A percentile compares a stretch with the other conserved stretches of the same genome.
Conservation (phyloP, 2,329 filamentous ascomycete genomes). For the Trichoderma cornu-damae region DNA sequence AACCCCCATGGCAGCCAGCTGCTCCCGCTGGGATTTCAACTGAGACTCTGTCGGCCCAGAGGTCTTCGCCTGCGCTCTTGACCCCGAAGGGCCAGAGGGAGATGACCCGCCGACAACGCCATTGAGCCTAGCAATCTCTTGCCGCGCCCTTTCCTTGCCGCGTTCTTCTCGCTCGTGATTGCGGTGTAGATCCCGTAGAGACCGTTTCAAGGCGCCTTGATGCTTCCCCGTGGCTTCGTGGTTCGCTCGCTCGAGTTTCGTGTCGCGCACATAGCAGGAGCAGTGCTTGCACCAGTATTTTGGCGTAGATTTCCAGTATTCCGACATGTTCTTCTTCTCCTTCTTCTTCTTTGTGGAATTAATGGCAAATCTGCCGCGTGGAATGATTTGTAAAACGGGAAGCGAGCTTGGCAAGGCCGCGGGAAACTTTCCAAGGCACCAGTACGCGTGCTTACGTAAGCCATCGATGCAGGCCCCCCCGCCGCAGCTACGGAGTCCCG, state of each 20-base stretch:
- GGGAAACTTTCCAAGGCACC: background rate
- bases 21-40: constrained; percentile 76
- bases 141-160: constrained; percentile 75
- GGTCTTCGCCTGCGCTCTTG: constrained; percentile 7
- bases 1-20: constrained; percentile 83
- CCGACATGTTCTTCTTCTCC: constrained; percentile 61
- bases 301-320: constrained; percentile 98
- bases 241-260: constrained; percentile 79
- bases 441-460: background rate
- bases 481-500: background rate
- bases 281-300: constrained; percentile 99
- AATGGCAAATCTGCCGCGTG: background rate
- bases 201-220: constrained; percentile 80
- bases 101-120: constrained; percentile 57
- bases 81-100: constrained; percentile 26
- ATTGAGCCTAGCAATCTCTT: constrained; percentile 81
- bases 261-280: constrained; percentile 81
- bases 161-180: constrained; percentile 73
- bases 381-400: background rate
- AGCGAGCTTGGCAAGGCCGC: background rate
- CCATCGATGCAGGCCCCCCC: background rate
- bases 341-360: background rate
- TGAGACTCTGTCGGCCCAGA: constrained; percentile 49
- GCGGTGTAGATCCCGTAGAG: constrained; percentile 82
- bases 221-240: constrained; percentile 84